These are phyloP conservation scores for Candida stauntonica DNA, from an alignment of 805 yeast genomes.

Conservation along the genomic window DNA sequence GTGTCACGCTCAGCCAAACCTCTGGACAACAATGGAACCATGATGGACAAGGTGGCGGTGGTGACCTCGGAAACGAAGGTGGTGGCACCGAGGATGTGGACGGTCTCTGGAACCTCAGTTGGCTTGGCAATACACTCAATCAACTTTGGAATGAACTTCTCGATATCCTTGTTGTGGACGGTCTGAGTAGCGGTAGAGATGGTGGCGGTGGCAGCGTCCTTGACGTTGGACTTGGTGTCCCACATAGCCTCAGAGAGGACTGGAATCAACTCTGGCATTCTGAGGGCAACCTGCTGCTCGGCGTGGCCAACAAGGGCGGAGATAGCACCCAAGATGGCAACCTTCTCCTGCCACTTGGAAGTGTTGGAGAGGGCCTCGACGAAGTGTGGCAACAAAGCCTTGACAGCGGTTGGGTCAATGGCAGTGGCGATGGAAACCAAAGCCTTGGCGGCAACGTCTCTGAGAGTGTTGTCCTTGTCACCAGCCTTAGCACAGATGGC, in stretches of 20 bases:
- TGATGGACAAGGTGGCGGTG: conserved; percentile 97
- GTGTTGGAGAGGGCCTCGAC: conserved; percentile 62
- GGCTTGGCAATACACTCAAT: conserved; percentile 97
- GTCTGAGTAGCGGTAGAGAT: conserved; percentile 96
- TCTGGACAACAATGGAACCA: conserved; percentile 98
- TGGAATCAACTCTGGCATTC: conserved; percentile 99
- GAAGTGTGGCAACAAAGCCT: conserved; percentile 81
- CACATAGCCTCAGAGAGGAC: conserved; percentile 99
- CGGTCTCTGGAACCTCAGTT: conserved; percentile 97
- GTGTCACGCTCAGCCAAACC: conserved; percentile 99
- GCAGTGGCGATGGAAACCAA: conserved; percentile 73
- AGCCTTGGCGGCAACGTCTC: conserved; percentile 71
- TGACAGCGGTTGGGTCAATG: conserved; percentile 90
- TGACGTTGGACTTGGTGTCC: conserved; percentile 99
- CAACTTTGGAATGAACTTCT: conserved; percentile 97
- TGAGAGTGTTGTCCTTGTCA: conserved; percentile 80
- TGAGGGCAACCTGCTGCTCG: conserved; percentile 91
- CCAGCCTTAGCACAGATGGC: conserved; percentile 76
- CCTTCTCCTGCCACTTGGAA: conserved; percentile 98
- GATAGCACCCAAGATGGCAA: conserved; percentile 80
- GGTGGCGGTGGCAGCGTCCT: conserved; percentile 92
- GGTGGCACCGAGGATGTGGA: conserved; percentile 98
- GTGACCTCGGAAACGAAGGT: conserved; percentile 99
- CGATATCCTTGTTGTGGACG: conserved; percentile 99
- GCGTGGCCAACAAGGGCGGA: conserved; percentile 89